Conservation (phyloP, 768 basidiomycete genomes). For the Pulveroboletus sp. region DNA sequence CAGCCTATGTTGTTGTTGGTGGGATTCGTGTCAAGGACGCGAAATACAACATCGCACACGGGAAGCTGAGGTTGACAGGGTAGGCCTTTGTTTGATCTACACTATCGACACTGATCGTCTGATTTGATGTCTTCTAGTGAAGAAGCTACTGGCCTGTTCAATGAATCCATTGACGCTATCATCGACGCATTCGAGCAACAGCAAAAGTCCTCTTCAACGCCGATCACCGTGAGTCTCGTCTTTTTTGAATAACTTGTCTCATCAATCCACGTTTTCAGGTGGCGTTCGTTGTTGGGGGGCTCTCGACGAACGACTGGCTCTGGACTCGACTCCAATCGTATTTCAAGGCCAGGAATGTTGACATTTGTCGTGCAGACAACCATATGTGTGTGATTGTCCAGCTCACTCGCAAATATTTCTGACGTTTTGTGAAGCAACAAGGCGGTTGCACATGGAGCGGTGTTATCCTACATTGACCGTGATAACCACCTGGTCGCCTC, state of each 20-base stretch:
- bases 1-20: slow-evolving; percentile 7
- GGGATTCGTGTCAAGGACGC: background rate
- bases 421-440: slow-evolving; percentile 4
- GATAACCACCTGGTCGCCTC: background rate
- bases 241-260: background rate
- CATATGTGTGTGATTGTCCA: slow-evolving; percentile 1
- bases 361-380: slow-evolving; percentile 4
- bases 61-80: slow-evolving; percentile 13
- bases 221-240: background rate
- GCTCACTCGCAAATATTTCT: background rate
- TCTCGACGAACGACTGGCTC: slow-evolving; percentile 9
- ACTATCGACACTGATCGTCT: background rate
- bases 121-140: background rate
- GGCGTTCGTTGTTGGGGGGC: slow-evolving; percentile 13
- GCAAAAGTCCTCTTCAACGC: background rate
- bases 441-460: slow-evolving; percentile 7
- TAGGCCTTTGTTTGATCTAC: background rate
- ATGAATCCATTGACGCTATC: slow-evolving; percentile 5
- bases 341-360: slow-evolving; percentile 1
- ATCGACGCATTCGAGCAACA: slow-evolving; percentile 12
- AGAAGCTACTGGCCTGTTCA: slow-evolving; percentile 11
- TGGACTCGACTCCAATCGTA: slow-evolving; percentile 10
- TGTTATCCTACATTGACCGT: slow-evolving; percentile 3
- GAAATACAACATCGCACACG: background rate
- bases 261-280: background rate